Evolutionary conservation across 2,329 filamentous ascomycete species (phyloP), one percentile per base, ranked within the genome.

Genomic region (Aureobasidium sp.): DNA sequence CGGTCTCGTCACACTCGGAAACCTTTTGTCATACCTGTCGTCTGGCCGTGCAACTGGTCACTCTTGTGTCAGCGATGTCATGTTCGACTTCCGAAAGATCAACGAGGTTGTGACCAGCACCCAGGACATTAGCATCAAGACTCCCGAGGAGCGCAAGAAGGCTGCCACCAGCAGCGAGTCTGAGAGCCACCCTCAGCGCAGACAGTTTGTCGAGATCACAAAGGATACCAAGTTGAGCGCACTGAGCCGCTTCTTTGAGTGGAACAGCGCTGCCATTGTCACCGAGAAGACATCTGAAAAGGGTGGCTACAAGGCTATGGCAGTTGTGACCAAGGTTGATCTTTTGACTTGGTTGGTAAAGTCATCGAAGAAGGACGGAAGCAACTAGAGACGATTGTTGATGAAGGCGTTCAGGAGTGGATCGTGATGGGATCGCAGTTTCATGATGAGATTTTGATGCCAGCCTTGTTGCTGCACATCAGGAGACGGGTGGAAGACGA

Each of bases 321-420:
- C 90, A 8, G 85, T 99, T 9, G 92, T 95, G 8, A 97, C 94
- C 33, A 99, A 99, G 82, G 94, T 99, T 5, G 94, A 99, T 75
- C 74, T 99, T 68, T 75, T 99, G 69, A 91, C 87, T 43, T 99
- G 90, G 87, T 85, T 99, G 83, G 85, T 97, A 38, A 90, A 86
- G 74, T 79, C 82, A 65, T 77, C 75, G 3, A 67, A 67, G 42
- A 61, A 62, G 62, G 62, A 64, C 54, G 53, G 60, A 21, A 55
- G 15, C 21, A 62, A 63, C 31, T 58, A 45, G 45, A 45, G 37
- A 47, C 7, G 23, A 45, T 10, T 21, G 7, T 40, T 50, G n/a
- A 54, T 9, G 23, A 38, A 42, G 51, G 51, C 38, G 38, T 40
- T 42, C 25, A 42, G 51, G 53, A 45, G 19, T 29, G 53, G 37